Evolutionary conservation across 805 yeast genomes (phyloP).

Genomic region (Zygoascus tannicola): DNA sequence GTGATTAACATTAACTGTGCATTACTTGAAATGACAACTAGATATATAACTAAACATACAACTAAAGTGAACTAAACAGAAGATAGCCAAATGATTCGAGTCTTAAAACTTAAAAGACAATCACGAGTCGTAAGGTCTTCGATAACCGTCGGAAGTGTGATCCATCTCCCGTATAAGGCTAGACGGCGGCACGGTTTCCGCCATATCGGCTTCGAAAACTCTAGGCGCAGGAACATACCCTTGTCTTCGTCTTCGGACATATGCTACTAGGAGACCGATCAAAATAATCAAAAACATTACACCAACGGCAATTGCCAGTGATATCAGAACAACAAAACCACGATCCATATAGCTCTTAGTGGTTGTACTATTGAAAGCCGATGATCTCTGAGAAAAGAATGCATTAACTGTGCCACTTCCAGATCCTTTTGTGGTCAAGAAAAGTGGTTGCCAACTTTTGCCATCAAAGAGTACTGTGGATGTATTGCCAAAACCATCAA

Average conservation of each 20-base stretch:
- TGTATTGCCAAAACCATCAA: slow-evolving; percentile 45
- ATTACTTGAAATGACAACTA: too few relatives aligned
- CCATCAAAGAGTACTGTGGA: slow-evolving; percentile 63
- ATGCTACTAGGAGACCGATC: slow-evolving; percentile 35
- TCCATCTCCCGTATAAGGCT: slow-evolving; percentile 38
- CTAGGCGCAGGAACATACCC: slow-evolving; percentile 40
- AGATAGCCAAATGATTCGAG: too few relatives aligned
- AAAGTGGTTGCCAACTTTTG: slow-evolving; percentile 53
- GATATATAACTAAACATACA: too few relatives aligned
- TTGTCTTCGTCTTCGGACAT: slow-evolving; percentile 32
- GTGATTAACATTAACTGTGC: too few relatives aligned
- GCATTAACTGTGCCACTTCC: slow-evolving; percentile 23
- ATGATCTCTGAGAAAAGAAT: slow-evolving; percentile 25
- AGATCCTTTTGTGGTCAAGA: slow-evolving; percentile 29
- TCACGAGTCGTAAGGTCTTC: too few relatives aligned
- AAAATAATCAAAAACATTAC: slow-evolving; percentile 34
- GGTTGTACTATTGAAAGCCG: slow-evolving; percentile 14
- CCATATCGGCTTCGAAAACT: slow-evolving; percentile 53
- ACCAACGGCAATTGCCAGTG: slow-evolving; percentile 58
- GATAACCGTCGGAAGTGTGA: slow-evolving; percentile 7
- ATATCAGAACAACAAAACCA: slow-evolving; percentile 62
- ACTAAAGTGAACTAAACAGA: too few relatives aligned
- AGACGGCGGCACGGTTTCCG: slow-evolving; percentile 53
- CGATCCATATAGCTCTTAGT: slow-evolving; percentile 29
- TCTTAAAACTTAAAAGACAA: too few relatives aligned